Base-by-base conservation (phyloP, 306 rosid species). In the Pterocarpus santalinus region DNA sequence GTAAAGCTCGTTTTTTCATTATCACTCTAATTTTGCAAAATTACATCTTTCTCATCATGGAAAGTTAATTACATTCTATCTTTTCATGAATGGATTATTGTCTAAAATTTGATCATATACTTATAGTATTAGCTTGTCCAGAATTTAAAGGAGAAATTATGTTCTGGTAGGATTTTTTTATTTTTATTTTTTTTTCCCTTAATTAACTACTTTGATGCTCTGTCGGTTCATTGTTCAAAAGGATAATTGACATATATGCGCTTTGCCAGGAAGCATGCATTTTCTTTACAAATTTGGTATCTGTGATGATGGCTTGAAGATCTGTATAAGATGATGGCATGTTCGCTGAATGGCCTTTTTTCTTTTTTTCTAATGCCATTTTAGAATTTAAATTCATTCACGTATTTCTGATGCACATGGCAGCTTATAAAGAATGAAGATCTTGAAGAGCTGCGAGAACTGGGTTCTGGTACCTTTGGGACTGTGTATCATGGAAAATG, bases 401-500 rank as follows among this genome's bases (percentile, higher is more conserved):
- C 10, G 57, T 56, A 57, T 81, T 76, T 76, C 36, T 84, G 85
- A 56, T 86, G 80, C 84, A 60, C 81, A 14, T 83, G 46, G 46
- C 87, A 94, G 98, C 81, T 87, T 79, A 94, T 94, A 87, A 89
- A 75, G 82, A 91, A 94, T 73, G 92, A 92, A 75, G 98, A 94
- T 88, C 98, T 94, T 73, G 98, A 94, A 85, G 97, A 94, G 89
- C 84, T 92, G 82, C 85, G 75, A 80, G 98, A 94, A 77, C 83
- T 94, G 66, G 98, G 98, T 78, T 94, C 97, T 46, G 94, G 98
- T 85, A 90, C 96, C 77, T 94, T 94, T 81, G 98, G 98, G 84
- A 94, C 97, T 34, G 98, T 94, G 47, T 94, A 92, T 85, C 98
- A 94, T 82, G 98, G 98, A 78, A 94, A 91, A 84, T 94, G 98